Conservation (phyloP, 2,329 filamentous ascomycete genomes). For the Orbilia blumenaviensis region DNA sequence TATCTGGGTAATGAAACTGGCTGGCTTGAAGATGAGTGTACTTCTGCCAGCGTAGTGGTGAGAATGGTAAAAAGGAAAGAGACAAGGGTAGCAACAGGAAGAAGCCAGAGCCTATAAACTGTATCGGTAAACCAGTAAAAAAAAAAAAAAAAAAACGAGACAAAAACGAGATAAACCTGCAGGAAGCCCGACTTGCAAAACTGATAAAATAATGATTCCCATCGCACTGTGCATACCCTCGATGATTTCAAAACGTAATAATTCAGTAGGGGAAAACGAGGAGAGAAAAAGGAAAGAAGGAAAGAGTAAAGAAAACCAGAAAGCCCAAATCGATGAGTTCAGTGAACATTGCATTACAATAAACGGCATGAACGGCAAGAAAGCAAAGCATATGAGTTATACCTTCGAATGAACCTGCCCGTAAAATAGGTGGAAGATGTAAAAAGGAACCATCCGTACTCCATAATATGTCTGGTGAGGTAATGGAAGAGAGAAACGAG, state of each 20-base stretch:
- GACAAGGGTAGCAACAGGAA: constrained; percentile 19
- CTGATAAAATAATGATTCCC: constrained; percentile 34
- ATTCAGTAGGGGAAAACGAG: no score
- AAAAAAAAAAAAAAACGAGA: no score
- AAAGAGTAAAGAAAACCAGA: constrained; percentile 8
- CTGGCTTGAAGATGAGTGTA: not conserved
- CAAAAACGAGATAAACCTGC: constrained; percentile 22
- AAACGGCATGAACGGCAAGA: constrained; percentile 26
- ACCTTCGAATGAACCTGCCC: constrained; percentile 51
- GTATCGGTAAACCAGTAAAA: constrained; percentile 25
- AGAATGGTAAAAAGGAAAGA: not conserved
- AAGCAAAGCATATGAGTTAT: constrained; percentile 51
- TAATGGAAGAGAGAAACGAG: constrained; percentile 27
- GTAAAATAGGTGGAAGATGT: constrained; percentile 21
- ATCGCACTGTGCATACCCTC: constrained; percentile 52
- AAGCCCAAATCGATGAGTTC: constrained; percentile 39
- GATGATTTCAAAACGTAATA: constrained; percentile 36
- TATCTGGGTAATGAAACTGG: constrained; percentile 29
- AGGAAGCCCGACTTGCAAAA: constrained; percentile 50
- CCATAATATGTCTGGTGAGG: constrained; percentile 50
- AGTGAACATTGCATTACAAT: constrained; percentile 29
- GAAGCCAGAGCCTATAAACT: constrained; percentile 22
- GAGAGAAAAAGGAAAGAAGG: not conserved
- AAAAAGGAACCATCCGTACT: constrained; percentile 51
- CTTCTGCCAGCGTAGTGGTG: not conserved